A percentile compares a stretch with the other conserved stretches of the same genome.
phyloP scores from a whole-genome alignment of 352 stramenopile genomes.

The Peronospora tabacina region DNA sequence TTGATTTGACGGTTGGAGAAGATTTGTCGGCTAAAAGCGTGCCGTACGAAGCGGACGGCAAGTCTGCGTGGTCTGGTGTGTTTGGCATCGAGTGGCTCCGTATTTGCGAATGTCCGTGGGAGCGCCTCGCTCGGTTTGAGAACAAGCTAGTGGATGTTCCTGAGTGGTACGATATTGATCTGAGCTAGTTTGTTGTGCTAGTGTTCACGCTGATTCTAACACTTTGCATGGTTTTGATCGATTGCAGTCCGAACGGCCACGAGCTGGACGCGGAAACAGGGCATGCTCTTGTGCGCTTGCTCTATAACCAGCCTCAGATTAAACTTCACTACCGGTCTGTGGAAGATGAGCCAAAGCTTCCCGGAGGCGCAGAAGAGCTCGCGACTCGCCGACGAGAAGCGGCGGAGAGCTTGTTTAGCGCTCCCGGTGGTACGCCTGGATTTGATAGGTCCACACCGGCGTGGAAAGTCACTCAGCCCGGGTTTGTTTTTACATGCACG shows the following conservation, averaged over 20 bases:
- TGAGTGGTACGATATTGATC: constrained; percentile 39
- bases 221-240: constrained; percentile 4
- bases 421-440: constrained; percentile 9
- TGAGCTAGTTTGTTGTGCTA: neutral
- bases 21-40: constrained; percentile 42
- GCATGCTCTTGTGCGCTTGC: constrained; percentile 59
- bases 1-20: constrained; percentile 33
- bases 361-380: constrained; percentile 65
- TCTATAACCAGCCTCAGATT: constrained; percentile 81
- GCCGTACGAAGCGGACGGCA: constrained; percentile 50
- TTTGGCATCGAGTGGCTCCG: constrained; percentile 80
- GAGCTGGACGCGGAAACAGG: constrained; percentile 60
- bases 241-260: constrained; percentile 50
- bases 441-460: constrained; percentile 30
- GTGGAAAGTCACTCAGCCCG: constrained; percentile 45
- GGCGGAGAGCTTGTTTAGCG: constrained; percentile 58
- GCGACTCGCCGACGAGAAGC: constrained; percentile 60
- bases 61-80: constrained; percentile 43
- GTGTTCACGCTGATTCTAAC: constrained; percentile 5
- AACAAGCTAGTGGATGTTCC: constrained; percentile 53
- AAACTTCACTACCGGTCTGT: constrained; percentile 77
- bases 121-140: constrained; percentile 63
- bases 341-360: constrained; percentile 71
- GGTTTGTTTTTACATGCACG: constrained; percentile 81
- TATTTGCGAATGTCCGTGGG: constrained; percentile 84